Conservation (phyloP, 306 rosid genomes). For the Casuarina equisetifolia region DNA sequence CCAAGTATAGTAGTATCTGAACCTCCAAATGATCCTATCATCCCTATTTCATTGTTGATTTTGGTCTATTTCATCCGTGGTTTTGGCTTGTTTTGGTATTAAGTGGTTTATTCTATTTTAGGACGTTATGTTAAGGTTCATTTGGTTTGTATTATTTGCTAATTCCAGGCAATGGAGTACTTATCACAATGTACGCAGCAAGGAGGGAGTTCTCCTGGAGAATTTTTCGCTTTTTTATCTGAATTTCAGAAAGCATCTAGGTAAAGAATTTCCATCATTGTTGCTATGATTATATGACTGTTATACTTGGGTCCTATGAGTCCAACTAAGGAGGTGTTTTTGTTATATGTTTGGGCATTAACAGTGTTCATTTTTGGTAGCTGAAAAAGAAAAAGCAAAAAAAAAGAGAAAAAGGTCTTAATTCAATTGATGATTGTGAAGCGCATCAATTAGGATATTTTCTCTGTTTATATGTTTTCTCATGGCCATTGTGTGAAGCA, state of each 20-base stretch:
- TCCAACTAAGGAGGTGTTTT: neutral
- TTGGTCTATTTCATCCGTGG: neutral
- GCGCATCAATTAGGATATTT: neutral
- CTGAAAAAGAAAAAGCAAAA: neutral
- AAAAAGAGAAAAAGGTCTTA: neutral
- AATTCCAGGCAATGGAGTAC: constrained; percentile 84
- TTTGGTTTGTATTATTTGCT: constrained; percentile 28
- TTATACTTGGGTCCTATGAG: neutral
- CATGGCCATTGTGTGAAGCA: neutral
- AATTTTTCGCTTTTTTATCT: constrained; percentile 60
- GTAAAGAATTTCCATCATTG: constrained; percentile 34
- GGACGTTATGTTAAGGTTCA: constrained; percentile 7
- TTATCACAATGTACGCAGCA: constrained; percentile 64
- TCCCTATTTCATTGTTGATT: neutral
- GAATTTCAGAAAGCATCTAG: constrained; percentile 89
- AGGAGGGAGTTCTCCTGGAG: constrained; percentile 63
- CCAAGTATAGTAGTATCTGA: neutral
- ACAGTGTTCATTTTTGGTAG: neutral
- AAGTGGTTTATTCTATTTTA: constrained; percentile 22
- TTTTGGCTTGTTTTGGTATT: neutral
- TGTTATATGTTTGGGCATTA: neutral
- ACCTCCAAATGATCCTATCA: neutral
- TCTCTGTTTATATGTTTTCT: neutral
- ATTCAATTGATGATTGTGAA: neutral
- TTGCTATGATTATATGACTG: neutral